Percentiles rank a stretch among this genome's conserved stretches.
Conservation (phyloP, 2,329 filamentous ascomycete species). For the Stachybotrys echinatus region DNA sequence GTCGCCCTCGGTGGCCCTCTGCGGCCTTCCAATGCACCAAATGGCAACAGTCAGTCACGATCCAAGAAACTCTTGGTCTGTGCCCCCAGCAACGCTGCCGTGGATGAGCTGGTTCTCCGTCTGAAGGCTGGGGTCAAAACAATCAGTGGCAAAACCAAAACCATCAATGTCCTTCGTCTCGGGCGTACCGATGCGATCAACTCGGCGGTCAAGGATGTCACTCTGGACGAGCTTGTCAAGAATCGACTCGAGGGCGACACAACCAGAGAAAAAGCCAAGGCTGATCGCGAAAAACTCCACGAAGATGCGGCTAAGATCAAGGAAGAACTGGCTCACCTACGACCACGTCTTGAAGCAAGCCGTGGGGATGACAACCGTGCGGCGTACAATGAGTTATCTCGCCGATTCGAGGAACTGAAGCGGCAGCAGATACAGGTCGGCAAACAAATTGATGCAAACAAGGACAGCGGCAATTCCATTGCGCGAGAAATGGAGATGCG, state of each 20-base stretch:
- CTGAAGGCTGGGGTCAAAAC: conserved; percentile 84
- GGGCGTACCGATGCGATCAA: conserved; percentile 93
- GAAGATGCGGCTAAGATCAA: conserved; percentile 68
- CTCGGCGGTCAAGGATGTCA: conserved; percentile 80
- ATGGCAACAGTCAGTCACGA: conserved; percentile 20
- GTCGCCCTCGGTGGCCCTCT: conserved; percentile 23
- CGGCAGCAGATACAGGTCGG: conserved; percentile 69
- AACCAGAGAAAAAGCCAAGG: conserved; percentile 51
- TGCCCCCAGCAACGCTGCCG: conserved; percentile 96
- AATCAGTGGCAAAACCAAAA: conserved; percentile 63
- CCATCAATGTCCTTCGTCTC: conserved; percentile 82
- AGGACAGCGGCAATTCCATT: conserved; percentile 77
- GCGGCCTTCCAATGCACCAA: conserved; percentile 16
- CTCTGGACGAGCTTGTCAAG: conserved; percentile 85
- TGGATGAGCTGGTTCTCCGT: conserved; percentile 91
- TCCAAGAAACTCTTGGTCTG: conserved; percentile 89
- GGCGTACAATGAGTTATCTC: conserved; percentile 53
- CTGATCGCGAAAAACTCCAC: conserved; percentile 54
- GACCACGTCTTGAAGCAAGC: conserved; percentile 65
- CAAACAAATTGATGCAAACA: conserved; percentile 77
- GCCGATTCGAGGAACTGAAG: conserved; percentile 74
- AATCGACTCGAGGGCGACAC: conserved; percentile 59
- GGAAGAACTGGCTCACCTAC: conserved; percentile 64
- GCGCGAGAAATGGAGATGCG: conserved; percentile 83
- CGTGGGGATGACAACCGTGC: conserved; percentile 48